Evolutionary conservation across 176 grass and related monocot species (phyloP).

Genomic region (Aegilops speltoides): DNA sequence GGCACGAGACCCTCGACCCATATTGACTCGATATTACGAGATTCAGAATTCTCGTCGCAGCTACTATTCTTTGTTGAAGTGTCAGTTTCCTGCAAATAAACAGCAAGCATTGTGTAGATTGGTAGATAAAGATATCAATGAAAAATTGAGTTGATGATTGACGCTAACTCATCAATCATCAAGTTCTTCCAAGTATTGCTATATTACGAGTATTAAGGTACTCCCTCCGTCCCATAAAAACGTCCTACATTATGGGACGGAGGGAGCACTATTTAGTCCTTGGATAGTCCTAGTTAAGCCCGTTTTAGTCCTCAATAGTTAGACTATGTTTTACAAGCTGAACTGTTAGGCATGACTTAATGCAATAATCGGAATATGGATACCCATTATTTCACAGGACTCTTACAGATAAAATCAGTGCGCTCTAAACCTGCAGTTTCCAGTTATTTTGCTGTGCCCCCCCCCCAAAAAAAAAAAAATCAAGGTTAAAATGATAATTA

Average conservation of each 20-base stretch:
- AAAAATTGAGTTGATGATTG: background rate
- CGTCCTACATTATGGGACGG: too few species aligned
- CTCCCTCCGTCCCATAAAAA: too few species aligned
- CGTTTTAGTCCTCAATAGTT: background rate
- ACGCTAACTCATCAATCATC: background rate
- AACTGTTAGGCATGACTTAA: background rate
- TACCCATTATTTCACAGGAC: background rate
- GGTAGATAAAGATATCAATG: background rate
- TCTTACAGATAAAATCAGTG: background rate
- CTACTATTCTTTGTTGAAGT: constrained; percentile 32
- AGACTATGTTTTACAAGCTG: background rate
- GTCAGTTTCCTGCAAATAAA: constrained; percentile 48
- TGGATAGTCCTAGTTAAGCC: background rate
- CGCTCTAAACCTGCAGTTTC: background rate
- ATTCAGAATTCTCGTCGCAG: constrained; percentile 36
- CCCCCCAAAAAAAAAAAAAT: too few species aligned
- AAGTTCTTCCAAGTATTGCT: background rate
- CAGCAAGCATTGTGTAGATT: background rate
- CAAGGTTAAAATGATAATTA: background rate
- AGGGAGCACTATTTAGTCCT: background rate
- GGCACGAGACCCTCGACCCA: constrained; percentile 94
- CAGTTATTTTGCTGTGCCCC: too few species aligned
- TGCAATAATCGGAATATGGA: background rate
- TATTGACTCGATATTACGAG: constrained; percentile 48
- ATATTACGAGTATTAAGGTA: background rate